phyloP scores from a whole-genome alignment of 768 basidiomycete genomes.

The Antrodiella citrinella region DNA sequence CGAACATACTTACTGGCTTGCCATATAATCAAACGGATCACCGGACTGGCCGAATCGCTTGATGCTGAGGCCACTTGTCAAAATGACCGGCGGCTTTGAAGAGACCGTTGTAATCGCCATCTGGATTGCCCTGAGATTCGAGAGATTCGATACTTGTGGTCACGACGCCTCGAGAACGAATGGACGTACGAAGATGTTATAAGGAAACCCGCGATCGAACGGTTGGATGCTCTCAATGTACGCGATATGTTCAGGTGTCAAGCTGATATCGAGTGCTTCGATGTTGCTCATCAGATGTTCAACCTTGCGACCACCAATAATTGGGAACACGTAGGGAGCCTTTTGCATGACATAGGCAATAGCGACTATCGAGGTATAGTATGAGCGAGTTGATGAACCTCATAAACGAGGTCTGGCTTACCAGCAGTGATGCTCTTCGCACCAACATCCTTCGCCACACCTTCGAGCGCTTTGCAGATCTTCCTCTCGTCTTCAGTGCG shows the following conservation, averaged over 20 bases:
- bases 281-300: constrained; percentile 40
- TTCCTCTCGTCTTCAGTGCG: constrained; percentile 35
- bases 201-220: constrained; percentile 39
- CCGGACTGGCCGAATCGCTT: constrained; percentile 13
- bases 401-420: constrained; percentile 10
- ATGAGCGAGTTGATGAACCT: not conserved
- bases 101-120: constrained; percentile 12
- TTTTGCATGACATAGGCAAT: constrained; percentile 46
- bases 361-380: constrained; percentile 25
- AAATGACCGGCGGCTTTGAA: constrained; percentile 11
- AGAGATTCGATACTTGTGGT: not conserved
- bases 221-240: constrained; percentile 32
- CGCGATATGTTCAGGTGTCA: constrained; percentile 35
- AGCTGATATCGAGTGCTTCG: constrained; percentile 36
- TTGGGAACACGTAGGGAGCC: too few relatives aligned
- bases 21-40: too few relatives aligned
- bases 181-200: constrained; percentile 19
- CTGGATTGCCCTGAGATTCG: constrained; percentile 22
- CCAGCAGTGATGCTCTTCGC: constrained; percentile 4
- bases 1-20: too few relatives aligned
- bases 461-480: constrained; percentile 33
- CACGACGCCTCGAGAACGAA: not conserved
- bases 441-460: constrained; percentile 42
- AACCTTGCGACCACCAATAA: constrained; percentile 41
- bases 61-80: constrained; percentile 12